Percentiles rank a stretch among this genome's conserved stretches.
Conservation (phyloP, 2,329 filamentous ascomycete species). For the Bipolaris sorokiniana region DNA sequence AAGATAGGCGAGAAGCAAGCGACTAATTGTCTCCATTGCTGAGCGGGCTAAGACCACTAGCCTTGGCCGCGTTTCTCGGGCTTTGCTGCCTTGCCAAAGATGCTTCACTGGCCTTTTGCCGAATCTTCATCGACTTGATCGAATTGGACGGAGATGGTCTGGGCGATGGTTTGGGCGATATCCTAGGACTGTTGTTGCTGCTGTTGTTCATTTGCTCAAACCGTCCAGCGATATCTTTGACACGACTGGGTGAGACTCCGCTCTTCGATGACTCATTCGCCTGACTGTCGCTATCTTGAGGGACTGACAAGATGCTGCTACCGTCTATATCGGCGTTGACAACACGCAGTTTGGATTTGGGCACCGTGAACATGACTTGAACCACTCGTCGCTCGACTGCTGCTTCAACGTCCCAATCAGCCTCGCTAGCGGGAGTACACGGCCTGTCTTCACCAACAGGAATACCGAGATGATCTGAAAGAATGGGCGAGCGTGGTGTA, state of each 20-base stretch:
- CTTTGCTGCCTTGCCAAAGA: conserved; percentile 18
- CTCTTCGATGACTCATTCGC: neutral
- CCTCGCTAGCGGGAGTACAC: conserved; percentile 47
- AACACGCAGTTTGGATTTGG: conserved; percentile 83
- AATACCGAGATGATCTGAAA: conserved; percentile 29
- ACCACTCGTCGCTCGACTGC: conserved; percentile 56
- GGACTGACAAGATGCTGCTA: conserved; percentile 35
- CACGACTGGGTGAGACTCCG: conserved; percentile 26
- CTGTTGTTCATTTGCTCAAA: conserved; percentile 36
- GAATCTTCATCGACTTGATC: conserved; percentile 37
- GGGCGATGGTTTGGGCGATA: conserved; percentile 19
- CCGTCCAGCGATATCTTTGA: conserved; percentile 39
- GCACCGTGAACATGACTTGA: conserved; percentile 87
- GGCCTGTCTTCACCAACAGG: conserved; percentile 27
- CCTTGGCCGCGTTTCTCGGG: conserved; percentile 1
- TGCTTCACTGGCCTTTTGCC: conserved; percentile 23
- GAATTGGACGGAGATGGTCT: conserved; percentile 27
- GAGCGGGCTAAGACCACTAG: conserved; percentile 3
- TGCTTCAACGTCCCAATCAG: conserved; percentile 59
- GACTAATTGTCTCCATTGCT: neutral
- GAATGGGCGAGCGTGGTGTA: conserved; percentile 38
- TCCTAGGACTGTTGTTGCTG: conserved; percentile 1
- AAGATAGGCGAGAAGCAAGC: neutral
- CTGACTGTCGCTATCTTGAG: conserved; percentile 16
- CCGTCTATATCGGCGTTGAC: conserved; percentile 66